Conservation (phyloP, 2,329 filamentous ascomycete species). For the Fusarium oligoseptatum region DNA sequence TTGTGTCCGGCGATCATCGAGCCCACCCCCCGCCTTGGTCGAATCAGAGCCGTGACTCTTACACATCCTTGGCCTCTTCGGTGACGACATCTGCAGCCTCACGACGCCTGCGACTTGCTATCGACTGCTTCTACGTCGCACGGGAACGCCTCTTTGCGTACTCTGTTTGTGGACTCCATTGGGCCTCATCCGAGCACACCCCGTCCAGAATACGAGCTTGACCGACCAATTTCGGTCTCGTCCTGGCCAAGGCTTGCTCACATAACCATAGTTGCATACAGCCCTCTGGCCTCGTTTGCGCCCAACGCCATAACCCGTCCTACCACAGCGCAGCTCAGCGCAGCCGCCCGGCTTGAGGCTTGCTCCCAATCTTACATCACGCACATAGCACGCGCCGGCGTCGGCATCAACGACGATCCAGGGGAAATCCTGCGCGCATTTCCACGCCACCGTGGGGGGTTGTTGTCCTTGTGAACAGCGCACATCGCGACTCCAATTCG, state of each 20-base stretch:
- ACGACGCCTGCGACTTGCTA: slow-evolving; percentile 30
- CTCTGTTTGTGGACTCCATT: slow-evolving; percentile 42
- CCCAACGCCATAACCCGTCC: slow-evolving; percentile 36
- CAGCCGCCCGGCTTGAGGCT: slow-evolving; percentile 29
- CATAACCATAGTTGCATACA: slow-evolving; percentile 45
- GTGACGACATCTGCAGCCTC: slow-evolving; percentile 42
- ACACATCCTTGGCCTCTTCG: slow-evolving; percentile 24
- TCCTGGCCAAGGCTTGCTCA: slow-evolving; percentile 41
- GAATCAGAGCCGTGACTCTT: slow-evolving; percentile 35
- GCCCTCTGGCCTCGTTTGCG: slow-evolving; percentile 37
- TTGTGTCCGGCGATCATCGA: slow-evolving; percentile 33
- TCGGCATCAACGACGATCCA: slow-evolving; percentile 26
- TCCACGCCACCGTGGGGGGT: slow-evolving; percentile 41
- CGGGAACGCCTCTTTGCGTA: slow-evolving; percentile 44
- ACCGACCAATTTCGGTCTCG: slow-evolving; percentile 44
- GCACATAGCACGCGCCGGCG: slow-evolving; percentile 28
- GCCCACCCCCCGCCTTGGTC: slow-evolving; percentile 19
- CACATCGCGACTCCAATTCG: slow-evolving; percentile 36
- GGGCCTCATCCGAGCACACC: slow-evolving; percentile 37
- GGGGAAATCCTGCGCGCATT: slow-evolving; percentile 34
- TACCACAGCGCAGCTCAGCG: slow-evolving; percentile 27
- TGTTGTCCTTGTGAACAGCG: slow-evolving; percentile 32
- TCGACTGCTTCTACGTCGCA: slow-evolving; percentile 44
- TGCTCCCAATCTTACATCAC: slow-evolving; percentile 29
- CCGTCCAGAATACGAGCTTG: slow-evolving; percentile 50